These are phyloP conservation scores for Pulveroboletus sp. DNA, from an alignment of 768 basidiomycete species.

Conservation along the genomic window DNA sequence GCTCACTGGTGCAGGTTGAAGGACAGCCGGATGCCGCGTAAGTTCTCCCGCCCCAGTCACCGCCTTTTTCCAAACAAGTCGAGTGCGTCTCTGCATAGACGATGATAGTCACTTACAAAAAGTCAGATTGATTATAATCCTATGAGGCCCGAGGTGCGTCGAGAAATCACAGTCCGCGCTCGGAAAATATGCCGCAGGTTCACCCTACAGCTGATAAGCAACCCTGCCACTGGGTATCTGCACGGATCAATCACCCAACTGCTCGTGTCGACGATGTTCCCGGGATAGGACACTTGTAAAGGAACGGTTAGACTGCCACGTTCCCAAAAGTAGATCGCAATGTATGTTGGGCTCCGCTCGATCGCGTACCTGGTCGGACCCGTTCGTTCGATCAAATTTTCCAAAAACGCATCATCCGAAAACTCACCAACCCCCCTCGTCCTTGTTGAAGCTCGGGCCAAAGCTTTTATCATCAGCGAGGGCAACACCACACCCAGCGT, in stretches of 20 bases:
- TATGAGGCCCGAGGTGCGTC: conserved; percentile 47
- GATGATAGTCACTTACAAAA: conserved; percentile 9
- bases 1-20: conserved; percentile 21
- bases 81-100: conserved; percentile 4
- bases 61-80: conserved; percentile 7
- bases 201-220: conserved; percentile 38
- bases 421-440: conserved; percentile 31
- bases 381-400: background rate
- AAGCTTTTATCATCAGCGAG: conserved; percentile 22
- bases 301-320: conserved; percentile 30
- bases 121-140: conserved; percentile 34
- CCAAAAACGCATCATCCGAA: background rate
- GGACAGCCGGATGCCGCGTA: conserved; percentile 22
- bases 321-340: conserved; percentile 38
- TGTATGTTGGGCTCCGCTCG: conserved; percentile 26
- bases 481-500: conserved; percentile 30
- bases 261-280: conserved; percentile 9
- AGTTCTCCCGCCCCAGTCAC: conserved; percentile 21
- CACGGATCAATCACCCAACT: conserved; percentile 13
- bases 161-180: conserved; percentile 54
- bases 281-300: conserved; percentile 25
- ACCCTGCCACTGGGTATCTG: background rate
- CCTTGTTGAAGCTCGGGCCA: conserved; percentile 30
- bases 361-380: conserved; percentile 30
- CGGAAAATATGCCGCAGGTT: conserved; percentile 58